Evolutionary conservation across 371 early-diverging fungal species (phyloP), one percentile per base, ranked within the genome.

Genomic region (Circinella minor): DNA sequence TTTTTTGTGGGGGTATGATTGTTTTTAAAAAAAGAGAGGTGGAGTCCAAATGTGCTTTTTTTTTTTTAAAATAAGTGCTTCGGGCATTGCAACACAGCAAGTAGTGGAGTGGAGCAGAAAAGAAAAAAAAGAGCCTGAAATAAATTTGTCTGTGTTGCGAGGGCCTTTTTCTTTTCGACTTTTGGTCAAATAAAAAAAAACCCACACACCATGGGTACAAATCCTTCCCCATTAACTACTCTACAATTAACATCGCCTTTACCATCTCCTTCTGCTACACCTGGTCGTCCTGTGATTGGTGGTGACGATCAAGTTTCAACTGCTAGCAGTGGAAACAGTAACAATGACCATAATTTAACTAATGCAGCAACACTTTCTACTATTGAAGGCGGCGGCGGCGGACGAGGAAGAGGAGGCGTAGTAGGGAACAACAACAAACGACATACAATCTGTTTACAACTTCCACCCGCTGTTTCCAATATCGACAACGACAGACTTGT

Each of bases 211-310:
- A 68, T 68, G 68, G 61, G 51, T 27, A 61, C 61, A 60, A 27
- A 66, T 66, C 66, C 15, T 17, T 68, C 61, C 4, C 61, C 68
- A 57, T 46, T 68, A n/a, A 43, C 38, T 47, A 54, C 68, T 13
- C 11, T 71, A 36, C 71, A 71, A 37, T 46, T 71, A 61, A 61
- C 66, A 3, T 71, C 66, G 4, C 71, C 71, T 49, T 59, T 71
- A n/a, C 71, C 71, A 17, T 71, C 71, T 3, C 71, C 71, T 20
- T 71, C 71, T n/a, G 71, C 55, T 20, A 66, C 64, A n/a, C 62
- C 71, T 10, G 55, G 51, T 38, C 36, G 63, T 37, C 36, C 55
- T 38, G 59, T 34, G 4, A 20, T 36, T 34, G 37, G 47, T 54
- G 18, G 10, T 36, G 39, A 54, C 55, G 66, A 66, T 66, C 54